Base-by-base conservation (phyloP, 495 filamentous ascomycete genomes). In the Neurospora intermedia region DNA sequence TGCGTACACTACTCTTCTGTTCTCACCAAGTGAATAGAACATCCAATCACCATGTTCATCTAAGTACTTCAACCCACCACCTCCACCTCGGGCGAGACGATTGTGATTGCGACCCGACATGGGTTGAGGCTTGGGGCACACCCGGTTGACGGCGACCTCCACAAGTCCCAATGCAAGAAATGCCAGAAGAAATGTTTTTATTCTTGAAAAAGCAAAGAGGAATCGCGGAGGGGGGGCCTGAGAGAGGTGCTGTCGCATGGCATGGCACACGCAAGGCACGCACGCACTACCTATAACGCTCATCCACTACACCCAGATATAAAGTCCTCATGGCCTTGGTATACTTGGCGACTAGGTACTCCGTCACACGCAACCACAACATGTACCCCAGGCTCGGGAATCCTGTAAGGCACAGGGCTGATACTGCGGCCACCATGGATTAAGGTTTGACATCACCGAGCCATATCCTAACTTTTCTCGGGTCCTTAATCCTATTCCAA, bases 371-470 rank as follows among this genome's bases (percentile, higher is more conserved):
- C 54, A 66, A 66, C 31, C 27, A 66, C 27, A 35, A 31, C 54
- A 38, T 66, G 54, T 66, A 66, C 54, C 54, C 27, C 54, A 66
- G 54, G 54, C 27, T 66, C 54, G 54, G 54, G 54, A 31, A 35
- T 66, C 23, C 54, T 66, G 54, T 66, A 66, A 76, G 75, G 73
- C 75, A 76, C 75, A 70, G 16, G 71, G 69, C 70, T 46, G 18
- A 20, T 43, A 71, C 42, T 45, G 31, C 45, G 16, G 59, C 42
- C 42, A 70, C 69, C 35, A 74, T 74, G 45, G 48, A 76, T 74
- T 78, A 79, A 78, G 77, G 75, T 79, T 79, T 77, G 54, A 71
- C 77, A 76, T 78, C 75, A 73, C 76, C 73, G 76, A 75, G 74
- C 73, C 42, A 10, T 74, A 66, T 54, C 71, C 48, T 46, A 66